phyloP scores from a whole-genome alignment of 2,329 filamentous ascomycete species.

The Fusarium goolgardi region DNA sequence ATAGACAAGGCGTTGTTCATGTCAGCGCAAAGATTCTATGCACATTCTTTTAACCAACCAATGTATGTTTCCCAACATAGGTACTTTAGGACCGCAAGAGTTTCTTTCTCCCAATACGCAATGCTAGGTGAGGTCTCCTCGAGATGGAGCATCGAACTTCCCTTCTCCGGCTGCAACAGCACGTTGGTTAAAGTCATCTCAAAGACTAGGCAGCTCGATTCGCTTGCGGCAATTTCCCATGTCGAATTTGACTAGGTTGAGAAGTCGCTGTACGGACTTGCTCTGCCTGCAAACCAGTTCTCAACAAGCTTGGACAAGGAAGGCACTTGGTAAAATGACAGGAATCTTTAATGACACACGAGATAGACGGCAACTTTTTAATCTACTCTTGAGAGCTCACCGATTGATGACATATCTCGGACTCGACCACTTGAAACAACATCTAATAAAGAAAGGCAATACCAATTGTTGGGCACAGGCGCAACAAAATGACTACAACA shows the following conservation, averaged over 20 bases:
- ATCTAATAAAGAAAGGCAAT: background rate
- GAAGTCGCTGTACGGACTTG: background rate
- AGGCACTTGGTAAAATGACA: background rate
- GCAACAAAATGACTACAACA: background rate
- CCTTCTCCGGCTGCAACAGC: background rate
- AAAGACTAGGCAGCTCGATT: background rate
- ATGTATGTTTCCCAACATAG: background rate
- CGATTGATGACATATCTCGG: background rate
- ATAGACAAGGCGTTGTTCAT: conserved; percentile 29
- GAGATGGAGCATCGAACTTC: background rate
- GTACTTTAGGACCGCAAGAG: background rate
- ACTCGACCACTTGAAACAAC: background rate
- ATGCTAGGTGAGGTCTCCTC: background rate
- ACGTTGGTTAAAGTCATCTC: background rate
- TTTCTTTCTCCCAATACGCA: no score
- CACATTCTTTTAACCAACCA: background rate
- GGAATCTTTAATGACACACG: background rate
- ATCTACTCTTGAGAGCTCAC: background rate
- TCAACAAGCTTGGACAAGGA: background rate
- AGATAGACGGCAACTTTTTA: background rate
- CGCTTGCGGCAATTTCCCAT: background rate
- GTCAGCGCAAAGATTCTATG: conserved; percentile 8
- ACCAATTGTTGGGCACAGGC: background rate
- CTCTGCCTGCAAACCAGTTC: background rate
- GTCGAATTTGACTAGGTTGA: background rate